A percentile compares a stretch with the other conserved stretches of the same genome.
phyloP scores from a whole-genome alignment of 1,139 yeast genomes.

The Taphrina wiesneri region DNA sequence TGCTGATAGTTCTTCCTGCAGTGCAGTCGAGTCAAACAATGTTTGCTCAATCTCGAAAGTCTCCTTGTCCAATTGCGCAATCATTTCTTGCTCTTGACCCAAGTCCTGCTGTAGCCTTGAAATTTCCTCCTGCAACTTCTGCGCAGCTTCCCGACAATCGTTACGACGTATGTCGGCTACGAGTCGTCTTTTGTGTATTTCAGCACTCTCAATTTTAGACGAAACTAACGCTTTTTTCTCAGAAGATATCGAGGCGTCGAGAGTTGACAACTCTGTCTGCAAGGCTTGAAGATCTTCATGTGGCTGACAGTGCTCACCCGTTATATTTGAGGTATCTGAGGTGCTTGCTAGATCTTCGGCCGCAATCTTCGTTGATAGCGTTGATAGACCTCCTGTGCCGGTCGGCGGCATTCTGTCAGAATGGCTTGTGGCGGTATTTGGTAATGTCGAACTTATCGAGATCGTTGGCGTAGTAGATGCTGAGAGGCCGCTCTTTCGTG shows the following conservation, averaged over 20 bases:
- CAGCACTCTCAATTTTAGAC: not conserved
- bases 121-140: not conserved
- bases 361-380: not conserved
- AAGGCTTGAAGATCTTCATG: not conserved
- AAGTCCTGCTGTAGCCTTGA: constrained; percentile 5
- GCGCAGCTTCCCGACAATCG: not conserved
- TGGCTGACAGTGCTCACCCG: not conserved
- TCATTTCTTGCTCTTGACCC: not conserved
- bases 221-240: not conserved
- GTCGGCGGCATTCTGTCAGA: no score
- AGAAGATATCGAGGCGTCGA: not conserved
- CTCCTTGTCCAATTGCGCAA: not conserved
- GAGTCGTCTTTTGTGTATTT: not conserved
- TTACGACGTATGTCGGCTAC: not conserved
- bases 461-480: not conserved
- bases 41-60: not conserved
- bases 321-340: not conserved
- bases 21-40: not conserved
- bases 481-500: not conserved
- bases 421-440: no score
- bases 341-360: not conserved
- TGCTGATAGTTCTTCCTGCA: not conserved
- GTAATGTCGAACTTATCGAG: not conserved
- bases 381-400: no score
- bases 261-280: not conserved